These are phyloP conservation scores for Diaporthe helianthi DNA, from an alignment of 2,329 filamentous ascomycete species.

Conservation along the genomic window DNA sequence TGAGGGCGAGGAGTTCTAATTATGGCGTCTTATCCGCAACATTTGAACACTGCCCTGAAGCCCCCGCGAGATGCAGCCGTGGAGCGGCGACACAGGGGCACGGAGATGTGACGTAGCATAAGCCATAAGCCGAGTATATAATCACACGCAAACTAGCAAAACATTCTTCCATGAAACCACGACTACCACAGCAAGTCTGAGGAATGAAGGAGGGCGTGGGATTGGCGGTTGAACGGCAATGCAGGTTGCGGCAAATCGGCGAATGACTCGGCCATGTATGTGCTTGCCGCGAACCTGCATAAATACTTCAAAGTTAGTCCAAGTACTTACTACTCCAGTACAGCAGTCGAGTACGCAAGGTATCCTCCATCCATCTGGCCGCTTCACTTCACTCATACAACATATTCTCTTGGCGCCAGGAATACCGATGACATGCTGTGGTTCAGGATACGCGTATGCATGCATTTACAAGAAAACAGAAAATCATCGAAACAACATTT, in stretches of 20 bases:
- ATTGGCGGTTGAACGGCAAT: neutral
- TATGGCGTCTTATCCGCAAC: neutral
- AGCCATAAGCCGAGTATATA: neutral
- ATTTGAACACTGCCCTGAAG: too few relatives aligned
- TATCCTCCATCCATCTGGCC: too few relatives aligned
- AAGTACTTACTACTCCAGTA: too few relatives aligned
- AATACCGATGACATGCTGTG: neutral
- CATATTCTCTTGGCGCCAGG: neutral
- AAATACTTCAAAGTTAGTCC: too few relatives aligned
- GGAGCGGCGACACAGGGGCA: neutral
- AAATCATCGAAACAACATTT: neutral
- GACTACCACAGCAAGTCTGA: neutral
- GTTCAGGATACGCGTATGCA: neutral
- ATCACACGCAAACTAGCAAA: neutral
- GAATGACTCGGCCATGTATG: neutral
- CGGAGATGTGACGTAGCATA: constrained; percentile 3
- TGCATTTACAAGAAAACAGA: neutral
- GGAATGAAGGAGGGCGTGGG: neutral
- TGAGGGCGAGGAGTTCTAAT: constrained; percentile 4
- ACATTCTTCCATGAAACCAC: neutral
- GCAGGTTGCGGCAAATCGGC: constrained; percentile 8
- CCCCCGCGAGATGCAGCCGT: neutral
- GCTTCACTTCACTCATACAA: too few relatives aligned
- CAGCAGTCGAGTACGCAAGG: too few relatives aligned
- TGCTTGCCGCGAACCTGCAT: constrained; percentile 7